Conservation (phyloP, 306 rosid species). For the Inga oerstediana region DNA sequence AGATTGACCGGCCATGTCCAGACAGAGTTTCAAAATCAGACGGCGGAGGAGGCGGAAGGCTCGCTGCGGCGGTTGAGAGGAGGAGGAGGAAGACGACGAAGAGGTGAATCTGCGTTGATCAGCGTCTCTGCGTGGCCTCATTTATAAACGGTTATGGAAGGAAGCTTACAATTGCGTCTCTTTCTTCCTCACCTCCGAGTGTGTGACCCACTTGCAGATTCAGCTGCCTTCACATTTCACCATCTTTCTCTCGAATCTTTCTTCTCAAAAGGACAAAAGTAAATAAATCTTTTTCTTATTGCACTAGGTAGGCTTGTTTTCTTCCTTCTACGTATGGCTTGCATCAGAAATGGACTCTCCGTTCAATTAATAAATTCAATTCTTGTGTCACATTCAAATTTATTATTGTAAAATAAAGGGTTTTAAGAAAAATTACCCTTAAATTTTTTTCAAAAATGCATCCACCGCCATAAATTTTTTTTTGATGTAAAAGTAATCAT, state of each 20-base stretch:
- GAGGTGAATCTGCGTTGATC: not conserved
- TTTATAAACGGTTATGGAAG: conserved; percentile 8
- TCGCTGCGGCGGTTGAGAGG: not conserved
- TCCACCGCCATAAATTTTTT: no score
- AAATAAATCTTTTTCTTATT: no score
- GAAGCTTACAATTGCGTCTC: not conserved
- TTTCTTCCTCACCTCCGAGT: not conserved
- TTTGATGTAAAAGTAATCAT: no score
- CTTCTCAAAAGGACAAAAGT: not conserved
- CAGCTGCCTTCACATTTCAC: not conserved
- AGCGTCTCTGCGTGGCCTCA: conserved; percentile 43
- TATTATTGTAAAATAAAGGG: no score
- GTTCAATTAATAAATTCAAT: no score
- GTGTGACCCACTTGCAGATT: not conserved
- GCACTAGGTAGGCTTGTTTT: not conserved
- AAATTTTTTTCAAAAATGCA: no score
- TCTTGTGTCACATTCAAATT: no score
- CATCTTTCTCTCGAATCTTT: not conserved
- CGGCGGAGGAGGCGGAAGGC: not conserved
- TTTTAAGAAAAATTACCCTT: no score
- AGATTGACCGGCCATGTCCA: conserved; percentile 71
- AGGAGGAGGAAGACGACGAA: not conserved
- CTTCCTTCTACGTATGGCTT: not conserved
- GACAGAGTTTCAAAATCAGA: not conserved
- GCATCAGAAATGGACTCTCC: not conserved